phyloP scores from a whole-genome alignment of 208 protist genomes.

The Tetramitus jugosus region DNA sequence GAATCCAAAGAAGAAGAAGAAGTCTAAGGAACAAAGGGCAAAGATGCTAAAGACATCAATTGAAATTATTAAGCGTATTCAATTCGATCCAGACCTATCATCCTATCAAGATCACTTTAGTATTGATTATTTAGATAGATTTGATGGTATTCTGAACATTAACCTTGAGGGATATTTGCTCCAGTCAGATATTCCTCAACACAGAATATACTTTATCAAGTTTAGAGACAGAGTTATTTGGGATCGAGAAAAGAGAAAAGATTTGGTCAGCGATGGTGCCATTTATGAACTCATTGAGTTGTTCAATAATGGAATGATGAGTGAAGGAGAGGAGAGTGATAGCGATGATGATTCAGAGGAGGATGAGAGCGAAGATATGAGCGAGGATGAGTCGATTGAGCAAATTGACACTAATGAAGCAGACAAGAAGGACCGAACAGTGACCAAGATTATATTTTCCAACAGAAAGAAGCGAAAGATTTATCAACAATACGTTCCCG shows the following conservation, averaged over 20 bases:
- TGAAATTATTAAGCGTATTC: neutral
- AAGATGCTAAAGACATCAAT: neutral
- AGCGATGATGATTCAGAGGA: neutral
- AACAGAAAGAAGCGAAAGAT: neutral
- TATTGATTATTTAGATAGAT: conserved; percentile 20
- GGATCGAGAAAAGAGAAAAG: conserved; percentile 21
- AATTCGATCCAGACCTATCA: neutral
- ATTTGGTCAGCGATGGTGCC: neutral
- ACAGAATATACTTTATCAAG: conserved; percentile 6
- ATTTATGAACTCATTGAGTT: neutral
- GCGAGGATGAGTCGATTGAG: neutral
- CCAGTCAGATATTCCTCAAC: neutral
- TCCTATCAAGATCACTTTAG: neutral
- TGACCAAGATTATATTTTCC: neutral
- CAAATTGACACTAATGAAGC: neutral
- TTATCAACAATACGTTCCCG: neutral
- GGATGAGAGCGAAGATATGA: neutral
- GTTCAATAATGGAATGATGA: neutral
- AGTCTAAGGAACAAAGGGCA: neutral
- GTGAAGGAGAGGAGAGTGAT: neutral
- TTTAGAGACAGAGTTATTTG: neutral
- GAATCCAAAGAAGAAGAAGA: neutral
- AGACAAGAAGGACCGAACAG: too few species aligned
- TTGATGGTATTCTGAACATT: neutral
- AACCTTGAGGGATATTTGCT: neutral